phyloP scores from a whole-genome alignment of 192 early-diverging fungal species.

The Chytriomyces sp. region DNA sequence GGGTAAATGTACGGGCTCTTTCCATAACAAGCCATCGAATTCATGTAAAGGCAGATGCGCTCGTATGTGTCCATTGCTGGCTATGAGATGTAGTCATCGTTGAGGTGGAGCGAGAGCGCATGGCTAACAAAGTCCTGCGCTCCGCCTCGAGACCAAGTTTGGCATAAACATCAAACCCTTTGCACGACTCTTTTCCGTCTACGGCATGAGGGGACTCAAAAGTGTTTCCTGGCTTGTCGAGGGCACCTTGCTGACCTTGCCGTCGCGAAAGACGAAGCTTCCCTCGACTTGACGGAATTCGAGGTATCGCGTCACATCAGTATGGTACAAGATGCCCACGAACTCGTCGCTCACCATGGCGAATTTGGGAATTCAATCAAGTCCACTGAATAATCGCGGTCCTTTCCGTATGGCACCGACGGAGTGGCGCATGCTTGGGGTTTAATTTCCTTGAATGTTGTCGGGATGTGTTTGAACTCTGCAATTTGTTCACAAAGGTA shows the following conservation, averaged over 20 bases:
- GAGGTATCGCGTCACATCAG: conserved; percentile 96
- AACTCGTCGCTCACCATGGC: conserved; percentile 98
- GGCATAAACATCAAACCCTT: conserved; percentile 89
- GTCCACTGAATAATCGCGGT: conserved; percentile 94
- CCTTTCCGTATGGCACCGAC: conserved; percentile 55
- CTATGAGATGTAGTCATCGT: conserved; percentile 70
- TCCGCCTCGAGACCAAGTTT: conserved; percentile 87
- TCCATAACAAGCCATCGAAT: conserved; percentile 88
- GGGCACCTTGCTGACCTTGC: conserved; percentile 93
- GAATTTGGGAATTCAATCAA: conserved; percentile 99
- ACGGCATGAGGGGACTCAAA: conserved; percentile 80
- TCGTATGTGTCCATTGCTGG: conserved; percentile 85
- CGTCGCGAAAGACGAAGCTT: conserved; percentile 88
- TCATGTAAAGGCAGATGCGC: conserved; percentile 88
- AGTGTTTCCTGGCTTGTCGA: conserved; percentile 84
- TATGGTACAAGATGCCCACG: conserved; percentile 94
- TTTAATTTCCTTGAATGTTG: no score
- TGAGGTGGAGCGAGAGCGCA: conserved; percentile 90
- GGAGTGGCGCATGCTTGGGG: no score
- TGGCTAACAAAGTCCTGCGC: conserved; percentile 99
- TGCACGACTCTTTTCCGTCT: conserved; percentile 91
- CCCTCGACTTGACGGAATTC: conserved; percentile 96
- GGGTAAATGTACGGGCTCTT: conserved; percentile 99
- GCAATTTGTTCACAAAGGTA: no score
- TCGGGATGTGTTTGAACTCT: no score